These are phyloP conservation scores for Glebionis coronaria DNA, from an alignment of 129 eudicot genomes.

Conservation along the genomic window DNA sequence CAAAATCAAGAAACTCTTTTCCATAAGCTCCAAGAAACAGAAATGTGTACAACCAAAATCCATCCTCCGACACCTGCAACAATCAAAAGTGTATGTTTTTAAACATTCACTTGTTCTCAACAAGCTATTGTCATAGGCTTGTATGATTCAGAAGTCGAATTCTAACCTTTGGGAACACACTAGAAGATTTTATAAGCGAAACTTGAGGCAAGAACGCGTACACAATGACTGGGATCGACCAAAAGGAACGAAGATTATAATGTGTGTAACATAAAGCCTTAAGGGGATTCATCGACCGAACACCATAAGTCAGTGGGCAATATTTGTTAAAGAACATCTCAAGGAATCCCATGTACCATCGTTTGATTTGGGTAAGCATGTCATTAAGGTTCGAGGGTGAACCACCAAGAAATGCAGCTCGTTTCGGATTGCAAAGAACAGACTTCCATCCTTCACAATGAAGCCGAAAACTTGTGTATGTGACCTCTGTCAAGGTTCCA, in stretches of 20 bases:
- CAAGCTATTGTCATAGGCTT: no score
- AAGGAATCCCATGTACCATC: conserved; percentile 57
- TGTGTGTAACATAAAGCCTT: conserved; percentile 42
- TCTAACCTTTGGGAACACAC: conserved; percentile 39
- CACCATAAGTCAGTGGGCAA: conserved; percentile 34
- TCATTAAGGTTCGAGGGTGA: conserved; percentile 38
- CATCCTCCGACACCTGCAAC: conserved; percentile 43
- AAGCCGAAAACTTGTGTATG: conserved; percentile 35
- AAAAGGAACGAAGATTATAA: conserved; percentile 39
- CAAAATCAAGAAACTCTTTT: conserved; percentile 51
- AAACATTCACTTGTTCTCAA: neutral
- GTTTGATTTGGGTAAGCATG: conserved; percentile 39
- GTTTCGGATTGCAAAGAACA: conserved; percentile 39
- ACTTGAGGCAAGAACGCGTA: conserved; percentile 57
- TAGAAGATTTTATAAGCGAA: conserved; percentile 28
- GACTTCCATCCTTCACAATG: conserved; percentile 56
- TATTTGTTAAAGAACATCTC: conserved; percentile 36
- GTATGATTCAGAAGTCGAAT: neutral
- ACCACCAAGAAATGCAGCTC: conserved; percentile 55
- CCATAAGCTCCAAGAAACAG: conserved; percentile 58
- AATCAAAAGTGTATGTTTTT: neutral
- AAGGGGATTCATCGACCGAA: conserved; percentile 30
- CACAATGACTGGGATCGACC: conserved; percentile 39
- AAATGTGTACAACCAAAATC: conserved; percentile 32
- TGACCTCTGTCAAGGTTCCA: conserved; percentile 56